Base-by-base conservation (phyloP, 495 filamentous ascomycete species). In the Umbilicaria muhlenbergii region DNA sequence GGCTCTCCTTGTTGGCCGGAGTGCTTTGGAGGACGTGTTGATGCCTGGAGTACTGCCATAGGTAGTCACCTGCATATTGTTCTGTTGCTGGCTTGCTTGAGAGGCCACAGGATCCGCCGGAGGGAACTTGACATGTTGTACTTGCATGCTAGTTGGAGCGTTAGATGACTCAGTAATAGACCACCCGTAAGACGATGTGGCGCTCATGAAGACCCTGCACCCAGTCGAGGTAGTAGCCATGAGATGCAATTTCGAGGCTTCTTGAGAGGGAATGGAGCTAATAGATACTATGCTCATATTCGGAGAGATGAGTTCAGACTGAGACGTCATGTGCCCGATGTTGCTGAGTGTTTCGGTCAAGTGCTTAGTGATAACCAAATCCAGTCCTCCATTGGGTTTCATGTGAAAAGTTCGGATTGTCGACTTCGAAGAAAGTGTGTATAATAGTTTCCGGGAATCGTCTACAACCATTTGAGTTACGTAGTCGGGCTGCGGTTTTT, bases 131-230 rank as follows among this genome's bases (percentile, higher is more conserved):
- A 96, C 79, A 52, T 89, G 87, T 49, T 92, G 83, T 16, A 95
- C 77, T 57, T 94, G 88, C 87, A 99, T 95, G 63, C 86, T 95
- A 39, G 81, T 89, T 3, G 92, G 89, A 0, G 86, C 76, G 44
- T 66, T 70, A 36, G 60, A 69, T 18, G 66, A 61, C 17, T 56
- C 62, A 14, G 77, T 69, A 19, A 73, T 65, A 11, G 72, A 64
- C 5, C 69, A 65, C 32, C 74, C 78, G 38, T 79, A 80, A 6
- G 83, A 74, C 34, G 80, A 79, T 2, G 89, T 93, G 5, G 89
- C 86, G 54, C 86, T 95, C 42, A 96, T 67, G 54, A 86, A 95
- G 16, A 99, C 74, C 14, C 91, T 79, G 56, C 86, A 93, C 11
- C 91, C 91, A 3, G 85, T 88, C 21, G 80, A 78, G 2, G 91